phyloP scores from a whole-genome alignment of 495 filamentous ascomycete species.

The Clavariopsis aquatica region DNA sequence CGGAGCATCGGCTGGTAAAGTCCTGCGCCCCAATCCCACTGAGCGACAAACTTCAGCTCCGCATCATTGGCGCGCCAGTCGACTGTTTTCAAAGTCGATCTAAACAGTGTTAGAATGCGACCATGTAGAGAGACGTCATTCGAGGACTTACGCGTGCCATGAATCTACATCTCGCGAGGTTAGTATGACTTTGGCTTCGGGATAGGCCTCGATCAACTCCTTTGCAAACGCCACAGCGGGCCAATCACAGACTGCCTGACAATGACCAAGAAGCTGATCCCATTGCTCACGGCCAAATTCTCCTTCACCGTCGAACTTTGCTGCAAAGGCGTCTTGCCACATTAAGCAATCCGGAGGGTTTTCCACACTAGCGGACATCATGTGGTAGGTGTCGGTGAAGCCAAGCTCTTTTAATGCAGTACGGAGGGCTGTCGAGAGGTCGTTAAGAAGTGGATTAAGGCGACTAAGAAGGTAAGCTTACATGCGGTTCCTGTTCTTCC shows the following conservation, averaged over 20 bases:
- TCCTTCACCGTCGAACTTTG: constrained; percentile 63
- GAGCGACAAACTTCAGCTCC: constrained; percentile 39
- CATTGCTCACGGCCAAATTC: constrained; percentile 65
- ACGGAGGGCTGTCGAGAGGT: constrained; percentile 53
- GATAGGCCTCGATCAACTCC: constrained; percentile 69
- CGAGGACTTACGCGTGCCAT: constrained; percentile 54
- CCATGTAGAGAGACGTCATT: no score
- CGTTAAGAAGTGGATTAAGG: neutral
- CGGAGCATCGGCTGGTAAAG: constrained; percentile 44
- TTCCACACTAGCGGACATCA: constrained; percentile 65
- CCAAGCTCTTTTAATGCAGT: constrained; percentile 62
- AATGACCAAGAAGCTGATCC: constrained; percentile 67
- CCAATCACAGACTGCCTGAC: constrained; percentile 67
- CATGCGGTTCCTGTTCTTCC: constrained; percentile 69
- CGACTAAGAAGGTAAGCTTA: constrained; percentile 40
- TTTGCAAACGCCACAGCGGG: constrained; percentile 65
- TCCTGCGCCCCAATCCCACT: constrained; percentile 42
- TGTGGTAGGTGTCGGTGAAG: constrained; percentile 65
- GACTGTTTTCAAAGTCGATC: constrained; percentile 48
- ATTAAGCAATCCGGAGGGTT: constrained; percentile 60
- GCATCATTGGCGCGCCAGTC: constrained; percentile 44
- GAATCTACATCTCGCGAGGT: constrained; percentile 62
- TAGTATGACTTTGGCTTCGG: constrained; percentile 68
- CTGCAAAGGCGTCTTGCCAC: constrained; percentile 66
- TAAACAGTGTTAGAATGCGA: constrained; percentile 16